phyloP scores from a whole-genome alignment of 2,329 filamentous ascomycete genomes.

The Phialemonium atrogriseum region DNA sequence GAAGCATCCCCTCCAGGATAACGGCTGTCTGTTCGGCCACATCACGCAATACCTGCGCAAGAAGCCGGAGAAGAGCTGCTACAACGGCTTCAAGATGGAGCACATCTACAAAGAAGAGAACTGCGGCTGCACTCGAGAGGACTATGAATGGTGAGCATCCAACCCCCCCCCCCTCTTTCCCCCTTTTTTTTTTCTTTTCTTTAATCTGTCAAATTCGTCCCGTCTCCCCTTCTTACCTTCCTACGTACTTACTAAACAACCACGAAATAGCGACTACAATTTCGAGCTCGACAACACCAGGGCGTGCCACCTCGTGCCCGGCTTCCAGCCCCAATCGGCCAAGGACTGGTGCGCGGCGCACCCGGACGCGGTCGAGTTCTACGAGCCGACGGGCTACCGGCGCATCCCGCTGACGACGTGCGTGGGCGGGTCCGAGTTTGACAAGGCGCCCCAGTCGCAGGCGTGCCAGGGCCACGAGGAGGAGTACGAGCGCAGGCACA shows the following conservation, averaged over 20 bases:
- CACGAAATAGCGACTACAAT: slow-evolving; percentile 70
- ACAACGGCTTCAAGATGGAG: slow-evolving; percentile 66
- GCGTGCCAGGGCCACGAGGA: slow-evolving; percentile 74
- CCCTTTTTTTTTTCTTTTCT: too few relatives aligned
- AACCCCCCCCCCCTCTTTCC: not conserved
- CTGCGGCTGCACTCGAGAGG: slow-evolving; percentile 74
- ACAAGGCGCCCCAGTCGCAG: slow-evolving; percentile 53
- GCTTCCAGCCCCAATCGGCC: slow-evolving; percentile 52
- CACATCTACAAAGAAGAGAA: slow-evolving; percentile 66
- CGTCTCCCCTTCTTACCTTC: slow-evolving; percentile 2
- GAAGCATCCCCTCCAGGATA: slow-evolving; percentile 66
- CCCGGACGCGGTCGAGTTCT: slow-evolving; percentile 68
- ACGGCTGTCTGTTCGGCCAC: slow-evolving; percentile 89
- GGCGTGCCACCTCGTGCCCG: slow-evolving; percentile 68
- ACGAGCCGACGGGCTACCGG: slow-evolving; percentile 79
- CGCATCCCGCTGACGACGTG: slow-evolving; percentile 88
- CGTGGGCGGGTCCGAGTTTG: slow-evolving; percentile 62
- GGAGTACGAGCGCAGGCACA: slow-evolving; percentile 62
- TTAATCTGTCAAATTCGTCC: too few relatives aligned
- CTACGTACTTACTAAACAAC: slow-evolving; percentile 17
- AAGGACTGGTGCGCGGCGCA: slow-evolving; percentile 48
- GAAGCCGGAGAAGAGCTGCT: slow-evolving; percentile 69
- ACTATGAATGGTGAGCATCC: slow-evolving; percentile 88
- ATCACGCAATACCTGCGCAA: slow-evolving; percentile 85
- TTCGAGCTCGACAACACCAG: slow-evolving; percentile 72